Percentiles rank a stretch among this genome's conserved stretches.
These are phyloP conservation scores for Senecio squalidus DNA, from an alignment of 140 eudicot genomes.

Conservation along the genomic window DNA sequence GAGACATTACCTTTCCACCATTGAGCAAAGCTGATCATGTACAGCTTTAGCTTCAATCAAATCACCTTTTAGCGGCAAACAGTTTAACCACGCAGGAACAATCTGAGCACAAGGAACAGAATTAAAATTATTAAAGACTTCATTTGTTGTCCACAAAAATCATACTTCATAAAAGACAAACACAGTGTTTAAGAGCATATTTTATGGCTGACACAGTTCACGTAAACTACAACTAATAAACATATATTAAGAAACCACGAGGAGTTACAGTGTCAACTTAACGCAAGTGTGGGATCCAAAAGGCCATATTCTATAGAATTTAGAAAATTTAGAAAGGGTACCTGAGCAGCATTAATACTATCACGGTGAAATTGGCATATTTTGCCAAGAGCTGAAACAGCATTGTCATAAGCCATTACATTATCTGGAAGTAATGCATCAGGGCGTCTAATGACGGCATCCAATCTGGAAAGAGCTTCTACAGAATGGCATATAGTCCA, in stretches of 20 bases:
- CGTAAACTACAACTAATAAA: background rate
- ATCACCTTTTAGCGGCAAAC: slow-evolving; percentile 64
- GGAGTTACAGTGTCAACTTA: background rate
- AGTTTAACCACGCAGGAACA: slow-evolving; percentile 66
- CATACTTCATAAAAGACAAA: background rate
- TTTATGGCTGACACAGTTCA: background rate
- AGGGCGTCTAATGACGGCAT: slow-evolving; percentile 54
- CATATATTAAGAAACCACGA: background rate
- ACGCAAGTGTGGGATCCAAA: too few relatives aligned
- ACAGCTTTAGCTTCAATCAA: slow-evolving; percentile 66
- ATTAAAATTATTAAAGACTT: background rate
- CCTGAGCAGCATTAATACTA: slow-evolving; percentile 60
- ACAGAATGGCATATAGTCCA: background rate
- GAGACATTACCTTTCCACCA: slow-evolving; percentile 58
- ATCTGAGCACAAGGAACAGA: slow-evolving; percentile 29
- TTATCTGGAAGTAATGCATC: slow-evolving; percentile 54
- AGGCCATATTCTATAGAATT: too few relatives aligned
- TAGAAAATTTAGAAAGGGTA: too few relatives aligned
- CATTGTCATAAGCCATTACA: slow-evolving; percentile 78
- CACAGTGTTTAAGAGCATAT: background rate
- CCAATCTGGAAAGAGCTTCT: slow-evolving; percentile 73
- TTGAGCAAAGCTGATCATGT: slow-evolving; percentile 68
- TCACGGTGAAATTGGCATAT: slow-evolving; percentile 67
- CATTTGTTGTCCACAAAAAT: background rate
- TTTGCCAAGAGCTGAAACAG: slow-evolving; percentile 78